These are phyloP conservation scores for Colletotrichum echinochloae DNA, from an alignment of 2,329 filamentous ascomycete species.

Conservation along the genomic window DNA sequence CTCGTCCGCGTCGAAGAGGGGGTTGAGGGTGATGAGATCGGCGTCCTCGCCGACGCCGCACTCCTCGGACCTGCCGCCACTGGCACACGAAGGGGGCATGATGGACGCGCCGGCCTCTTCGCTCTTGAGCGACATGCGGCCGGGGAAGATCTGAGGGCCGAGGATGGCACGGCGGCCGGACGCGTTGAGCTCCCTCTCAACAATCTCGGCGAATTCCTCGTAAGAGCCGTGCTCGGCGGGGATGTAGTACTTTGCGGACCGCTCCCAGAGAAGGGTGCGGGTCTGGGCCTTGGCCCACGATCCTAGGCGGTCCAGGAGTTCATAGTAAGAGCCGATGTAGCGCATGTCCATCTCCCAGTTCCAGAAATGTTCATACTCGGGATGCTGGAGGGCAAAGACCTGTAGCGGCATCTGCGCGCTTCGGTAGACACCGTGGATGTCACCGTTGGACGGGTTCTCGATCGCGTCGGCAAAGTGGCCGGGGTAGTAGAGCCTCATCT, in stretches of 20 bases:
- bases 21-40: slow-evolving; percentile 82
- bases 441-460: slow-evolving; percentile 66
- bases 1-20: slow-evolving; percentile 77
- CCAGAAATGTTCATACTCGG: slow-evolving; percentile 76
- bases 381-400: slow-evolving; percentile 72
- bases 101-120: slow-evolving; percentile 65
- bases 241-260: slow-evolving; percentile 81
- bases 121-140: slow-evolving; percentile 59
- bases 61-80: slow-evolving; percentile 60
- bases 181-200: slow-evolving; percentile 69
- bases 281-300: slow-evolving; percentile 77
- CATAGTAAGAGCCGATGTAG: slow-evolving; percentile 75
- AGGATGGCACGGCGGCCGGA: slow-evolving; percentile 70
- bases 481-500: slow-evolving; percentile 83
- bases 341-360: slow-evolving; percentile 79
- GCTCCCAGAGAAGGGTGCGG: slow-evolving; percentile 81
- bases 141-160: slow-evolving; percentile 71
- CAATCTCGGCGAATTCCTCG: slow-evolving; percentile 77
- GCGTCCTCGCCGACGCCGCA: slow-evolving; percentile 80
- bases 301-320: slow-evolving; percentile 76
- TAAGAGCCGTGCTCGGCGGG: slow-evolving; percentile 76
- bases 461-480: slow-evolving; percentile 78
- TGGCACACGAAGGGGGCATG: slow-evolving; percentile 67
- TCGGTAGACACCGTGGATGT: slow-evolving; percentile 78
- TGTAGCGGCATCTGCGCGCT: slow-evolving; percentile 73